These are phyloP conservation scores for Allium cepa DNA, from an alignment of 106 monocot species.

Conservation along the genomic window DNA sequence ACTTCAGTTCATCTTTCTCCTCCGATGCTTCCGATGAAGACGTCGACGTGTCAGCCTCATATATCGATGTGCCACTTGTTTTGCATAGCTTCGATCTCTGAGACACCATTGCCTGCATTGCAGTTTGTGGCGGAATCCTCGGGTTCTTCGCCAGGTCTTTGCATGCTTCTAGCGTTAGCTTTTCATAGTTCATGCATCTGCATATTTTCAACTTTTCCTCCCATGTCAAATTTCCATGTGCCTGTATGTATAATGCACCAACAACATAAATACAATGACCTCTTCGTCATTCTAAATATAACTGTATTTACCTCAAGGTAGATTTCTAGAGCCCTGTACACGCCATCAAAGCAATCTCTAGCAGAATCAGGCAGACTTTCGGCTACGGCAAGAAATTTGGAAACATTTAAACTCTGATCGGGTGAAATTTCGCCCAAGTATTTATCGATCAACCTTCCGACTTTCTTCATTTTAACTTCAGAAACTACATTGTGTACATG, in stretches of 20 bases:
- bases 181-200: slow-evolving; percentile 82
- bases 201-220: slow-evolving; percentile 68
- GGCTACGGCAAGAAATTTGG: slow-evolving; percentile 70
- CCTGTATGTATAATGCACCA: slow-evolving; percentile 15
- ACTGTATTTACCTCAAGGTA: slow-evolving; percentile 66
- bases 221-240: slow-evolving; percentile 44
- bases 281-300: background rate
- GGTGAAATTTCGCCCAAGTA: slow-evolving; percentile 88
- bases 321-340: slow-evolving; percentile 90
- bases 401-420: slow-evolving; percentile 67
- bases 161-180: slow-evolving; percentile 77
- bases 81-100: slow-evolving; percentile 36
- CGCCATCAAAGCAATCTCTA: slow-evolving; percentile 81
- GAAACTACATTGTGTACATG: slow-evolving; percentile 42
- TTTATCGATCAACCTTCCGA: slow-evolving; percentile 75
- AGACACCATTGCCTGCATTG: slow-evolving; percentile 68
- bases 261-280: background rate
- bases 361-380: slow-evolving; percentile 89
- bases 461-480: slow-evolving; percentile 72
- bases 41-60: background rate
- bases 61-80: background rate
- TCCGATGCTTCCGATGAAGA: background rate
- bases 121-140: slow-evolving; percentile 61
- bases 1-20: slow-evolving; percentile 38
- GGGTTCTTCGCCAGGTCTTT: slow-evolving; percentile 86